Conservation (phyloP, 352 stramenopile species). For the Aphanomyces euteiches region DNA sequence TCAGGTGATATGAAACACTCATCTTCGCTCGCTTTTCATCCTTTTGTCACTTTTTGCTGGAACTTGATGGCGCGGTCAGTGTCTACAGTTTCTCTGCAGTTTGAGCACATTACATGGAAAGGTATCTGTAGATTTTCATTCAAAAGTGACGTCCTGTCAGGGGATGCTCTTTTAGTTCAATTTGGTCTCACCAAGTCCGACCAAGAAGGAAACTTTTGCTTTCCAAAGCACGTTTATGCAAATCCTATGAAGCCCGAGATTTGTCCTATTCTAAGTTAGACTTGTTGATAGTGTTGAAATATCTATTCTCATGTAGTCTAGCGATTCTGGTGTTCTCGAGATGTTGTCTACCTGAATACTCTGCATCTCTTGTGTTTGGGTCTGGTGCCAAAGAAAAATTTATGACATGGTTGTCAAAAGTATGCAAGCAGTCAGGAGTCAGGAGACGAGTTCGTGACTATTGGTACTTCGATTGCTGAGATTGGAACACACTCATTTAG, state of each 20-base stretch:
- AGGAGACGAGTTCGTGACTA: not conserved
- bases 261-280: not conserved
- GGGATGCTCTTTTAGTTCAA: not conserved
- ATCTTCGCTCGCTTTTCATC: too few relatives aligned
- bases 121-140: too few relatives aligned
- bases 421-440: not conserved
- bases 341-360: not conserved
- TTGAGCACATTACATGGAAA: too few relatives aligned
- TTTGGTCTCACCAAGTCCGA: not conserved
- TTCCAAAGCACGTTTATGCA: not conserved
- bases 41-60: too few relatives aligned
- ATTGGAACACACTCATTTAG: not conserved
- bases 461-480: not conserved
- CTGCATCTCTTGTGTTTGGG: not conserved
- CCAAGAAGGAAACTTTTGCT: not conserved
- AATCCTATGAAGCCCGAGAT: not conserved
- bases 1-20: too few relatives aligned
- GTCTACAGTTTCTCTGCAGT: too few relatives aligned
- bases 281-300: not conserved
- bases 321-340: not conserved
- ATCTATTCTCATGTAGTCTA: not conserved
- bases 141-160: not conserved
- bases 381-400: not conserved
- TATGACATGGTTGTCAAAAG: not conserved
- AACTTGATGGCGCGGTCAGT: too few relatives aligned